Evolutionary conservation across 139 green algal genomes (phyloP), one percentile per base, ranked within the genome.

Genomic region (Chlorella sorokiniana): DNA sequence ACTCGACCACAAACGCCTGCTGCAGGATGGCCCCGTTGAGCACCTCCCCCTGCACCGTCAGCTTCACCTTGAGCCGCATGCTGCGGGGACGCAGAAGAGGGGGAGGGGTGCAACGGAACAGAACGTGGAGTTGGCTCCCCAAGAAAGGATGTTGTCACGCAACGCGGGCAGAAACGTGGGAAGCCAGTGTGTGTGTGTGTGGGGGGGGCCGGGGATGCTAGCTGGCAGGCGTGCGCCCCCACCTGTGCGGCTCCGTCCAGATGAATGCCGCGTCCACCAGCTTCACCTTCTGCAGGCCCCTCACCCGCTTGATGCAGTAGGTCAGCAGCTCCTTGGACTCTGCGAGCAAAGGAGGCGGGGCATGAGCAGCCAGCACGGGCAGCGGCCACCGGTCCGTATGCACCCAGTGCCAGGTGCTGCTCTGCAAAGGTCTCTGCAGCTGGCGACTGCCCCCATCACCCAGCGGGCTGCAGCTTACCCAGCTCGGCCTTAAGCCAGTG

Each of bases 231-330:
- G 54, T 27, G 52, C 52, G 52, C 52, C 20, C 73, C 16, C 73
- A 79, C 73, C 73, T 96, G 89, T 99, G 97, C 4, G 97, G 97
- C 91, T 99, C 97, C 29, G 97, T 99, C 97, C 97, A 99, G 33
- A 99, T 94, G 88, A 99, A 99, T 1, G 92, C 92, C n/a, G 97
- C 97, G 79, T 99, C 97, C 54, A 99, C 91, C 20, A 99, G 94
- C 90, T 99, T 98, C 44, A 95, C 92, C 85, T 96, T 96, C 8
- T 82, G 45, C 85, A 98, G 76, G n/a, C 95, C 96, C 75, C 93
- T 95, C 69, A 98, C 89, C 38, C 93, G 91, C 90, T 99, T 99
- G 62, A 99, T 88, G 87, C 96, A 99, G 73, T 96, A 98, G 14
- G 95, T 96, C 31, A 99, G 93, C 75, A 99, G 93, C 89, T 99